phyloP scores from a whole-genome alignment of 2,329 filamentous ascomycete genomes.

The Curvularia sp. region DNA sequence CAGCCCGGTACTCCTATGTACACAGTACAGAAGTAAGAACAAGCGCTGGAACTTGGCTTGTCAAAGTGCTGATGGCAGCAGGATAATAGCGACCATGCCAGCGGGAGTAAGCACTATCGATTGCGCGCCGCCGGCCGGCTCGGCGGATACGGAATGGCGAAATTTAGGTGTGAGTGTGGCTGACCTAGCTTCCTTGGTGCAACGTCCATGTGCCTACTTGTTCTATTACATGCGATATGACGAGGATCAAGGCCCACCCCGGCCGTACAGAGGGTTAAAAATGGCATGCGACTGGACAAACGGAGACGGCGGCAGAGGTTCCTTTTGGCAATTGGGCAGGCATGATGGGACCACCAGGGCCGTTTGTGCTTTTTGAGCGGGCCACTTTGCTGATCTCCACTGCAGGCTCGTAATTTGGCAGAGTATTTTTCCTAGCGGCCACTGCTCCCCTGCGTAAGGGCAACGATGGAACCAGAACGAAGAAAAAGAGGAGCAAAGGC shows the following conservation, averaged over 20 bases:
- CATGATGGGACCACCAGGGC: constrained; percentile 23
- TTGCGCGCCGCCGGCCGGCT: constrained; percentile 26
- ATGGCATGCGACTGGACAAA: constrained; percentile 9
- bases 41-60: background rate
- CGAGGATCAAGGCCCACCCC: constrained; percentile 21
- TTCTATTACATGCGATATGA: constrained; percentile 19
- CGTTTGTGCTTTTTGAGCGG: constrained; percentile 21
- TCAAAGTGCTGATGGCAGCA: constrained; percentile 14
- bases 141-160: constrained; percentile 15
- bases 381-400: constrained; percentile 25
- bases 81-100: constrained; percentile 4
- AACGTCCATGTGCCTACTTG: constrained; percentile 9
- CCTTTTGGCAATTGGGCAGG: constrained; percentile 6
- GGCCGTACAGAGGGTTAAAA: constrained; percentile 19
- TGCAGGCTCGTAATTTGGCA: constrained; percentile 25
- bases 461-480: background rate
- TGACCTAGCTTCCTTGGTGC: constrained; percentile 11
- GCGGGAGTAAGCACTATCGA: constrained; percentile 28
- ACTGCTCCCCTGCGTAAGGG: constrained; percentile 2
- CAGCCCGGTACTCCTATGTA: no score
- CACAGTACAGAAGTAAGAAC: no score
- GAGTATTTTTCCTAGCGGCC: constrained; percentile 24
- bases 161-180: constrained; percentile 7
- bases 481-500: constrained; percentile 15
- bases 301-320: constrained; percentile 9